These are phyloP conservation scores for Eudorina sp. DNA, from an alignment of 139 green algal species.

Conservation along the genomic window DNA sequence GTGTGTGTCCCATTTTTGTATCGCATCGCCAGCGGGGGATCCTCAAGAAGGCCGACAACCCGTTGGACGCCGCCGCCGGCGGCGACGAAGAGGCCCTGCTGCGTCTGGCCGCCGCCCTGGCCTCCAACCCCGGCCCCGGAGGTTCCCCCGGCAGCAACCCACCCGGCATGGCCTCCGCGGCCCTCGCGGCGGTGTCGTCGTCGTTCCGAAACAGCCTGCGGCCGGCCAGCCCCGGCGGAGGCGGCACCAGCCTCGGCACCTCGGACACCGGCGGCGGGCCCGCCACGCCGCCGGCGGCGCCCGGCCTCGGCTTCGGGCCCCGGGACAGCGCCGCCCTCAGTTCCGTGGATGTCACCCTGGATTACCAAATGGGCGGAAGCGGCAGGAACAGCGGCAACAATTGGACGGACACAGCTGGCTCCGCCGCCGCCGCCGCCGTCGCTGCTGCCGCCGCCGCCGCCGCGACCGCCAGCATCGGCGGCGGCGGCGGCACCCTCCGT, in stretches of 20 bases:
- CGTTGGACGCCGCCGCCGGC: constrained; percentile 10
- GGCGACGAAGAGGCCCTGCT: constrained; percentile 35
- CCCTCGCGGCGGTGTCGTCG: not conserved
- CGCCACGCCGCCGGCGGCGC: not conserved
- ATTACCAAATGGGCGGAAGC: not conserved
- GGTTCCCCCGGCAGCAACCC: not conserved
- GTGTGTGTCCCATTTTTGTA: too few relatives aligned
- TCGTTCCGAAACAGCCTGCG: not conserved
- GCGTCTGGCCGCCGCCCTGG: not conserved
- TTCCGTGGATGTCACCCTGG: not conserved
- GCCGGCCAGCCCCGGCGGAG: not conserved
- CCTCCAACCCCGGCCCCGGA: not conserved
- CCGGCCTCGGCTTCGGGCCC: not conserved
- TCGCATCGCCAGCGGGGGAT: not conserved
- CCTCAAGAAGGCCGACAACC: constrained; percentile 9
- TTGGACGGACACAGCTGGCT: not conserved
- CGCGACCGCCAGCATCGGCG: not conserved
- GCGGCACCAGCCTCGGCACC: not conserved
- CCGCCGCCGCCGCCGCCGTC: not conserved
- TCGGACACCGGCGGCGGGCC: not conserved
- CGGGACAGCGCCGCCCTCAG: not conserved
- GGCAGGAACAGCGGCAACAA: constrained; percentile 2
- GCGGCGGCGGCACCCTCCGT: not conserved
- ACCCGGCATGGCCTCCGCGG: not conserved
- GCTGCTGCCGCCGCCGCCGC: not conserved